These are phyloP conservation scores for Phalaenopsis equestris DNA, from an alignment of 106 monocot genomes.

Conservation along the genomic window DNA sequence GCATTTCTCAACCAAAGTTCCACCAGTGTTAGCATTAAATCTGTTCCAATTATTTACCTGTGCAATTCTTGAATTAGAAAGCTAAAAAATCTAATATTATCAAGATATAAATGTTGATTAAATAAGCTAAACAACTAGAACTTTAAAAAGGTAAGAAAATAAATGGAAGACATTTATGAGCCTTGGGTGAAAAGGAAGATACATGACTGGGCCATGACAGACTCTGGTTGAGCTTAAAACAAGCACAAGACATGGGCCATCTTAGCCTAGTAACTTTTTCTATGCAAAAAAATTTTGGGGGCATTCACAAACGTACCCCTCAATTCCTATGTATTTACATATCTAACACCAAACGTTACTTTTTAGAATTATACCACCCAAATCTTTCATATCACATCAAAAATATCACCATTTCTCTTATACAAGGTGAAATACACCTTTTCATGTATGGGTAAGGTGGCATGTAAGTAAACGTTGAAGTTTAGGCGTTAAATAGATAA, in stretches of 20 bases:
- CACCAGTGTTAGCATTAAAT: slow-evolving; percentile 78
- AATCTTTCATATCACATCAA: too few relatives aligned
- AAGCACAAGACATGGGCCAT: neutral
- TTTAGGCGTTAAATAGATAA: too few relatives aligned
- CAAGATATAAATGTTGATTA: neutral
- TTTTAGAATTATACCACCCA: too few relatives aligned
- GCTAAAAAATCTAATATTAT: neutral
- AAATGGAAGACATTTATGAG: neutral
- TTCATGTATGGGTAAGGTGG: too few relatives aligned
- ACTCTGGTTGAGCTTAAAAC: neutral
- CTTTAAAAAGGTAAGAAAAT: neutral
- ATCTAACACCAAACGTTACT: too few relatives aligned
- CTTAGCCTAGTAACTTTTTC: neutral
- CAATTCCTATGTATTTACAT: too few relatives aligned
- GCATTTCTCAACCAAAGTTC: slow-evolving; percentile 94
- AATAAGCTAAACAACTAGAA: neutral
- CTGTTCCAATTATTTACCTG: slow-evolving; percentile 95
- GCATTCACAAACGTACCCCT: too few relatives aligned
- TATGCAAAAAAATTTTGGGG: neutral
- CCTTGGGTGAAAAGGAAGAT: neutral
- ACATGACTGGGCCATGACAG: neutral
- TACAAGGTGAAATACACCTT: too few relatives aligned
- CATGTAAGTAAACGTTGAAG: too few relatives aligned
- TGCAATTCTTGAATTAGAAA: slow-evolving; percentile 5
- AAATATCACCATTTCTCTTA: too few relatives aligned